A percentile compares a stretch with the other conserved stretches of the same genome.
These are phyloP conservation scores for Panaeolus cyanescens DNA, from an alignment of 768 basidiomycete genomes.

Conservation along the genomic window DNA sequence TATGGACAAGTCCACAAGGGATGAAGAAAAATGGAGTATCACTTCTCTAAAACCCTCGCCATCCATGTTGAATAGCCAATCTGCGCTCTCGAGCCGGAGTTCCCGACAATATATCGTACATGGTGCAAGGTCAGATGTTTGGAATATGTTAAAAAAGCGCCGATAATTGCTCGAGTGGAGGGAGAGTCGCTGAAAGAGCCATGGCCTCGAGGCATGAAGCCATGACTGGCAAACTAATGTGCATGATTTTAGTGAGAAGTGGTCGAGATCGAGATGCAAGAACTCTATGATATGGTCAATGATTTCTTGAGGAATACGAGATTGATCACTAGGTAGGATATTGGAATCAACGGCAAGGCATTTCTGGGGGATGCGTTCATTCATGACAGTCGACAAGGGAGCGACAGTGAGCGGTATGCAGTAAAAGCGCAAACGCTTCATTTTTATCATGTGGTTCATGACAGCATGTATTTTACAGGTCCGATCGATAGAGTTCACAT, in stretches of 20 bases:
- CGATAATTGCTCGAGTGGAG: conserved; percentile 2
- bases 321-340: neutral
- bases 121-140: neutral
- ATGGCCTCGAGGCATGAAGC: conserved; percentile 7
- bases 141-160: neutral
- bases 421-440: too few species aligned
- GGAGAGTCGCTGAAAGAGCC: conserved; percentile 7
- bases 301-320: neutral
- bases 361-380: neutral
- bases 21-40: neutral
- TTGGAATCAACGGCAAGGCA: neutral
- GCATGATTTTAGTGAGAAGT: conserved; percentile 13
- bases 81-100: neutral
- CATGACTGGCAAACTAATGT: conserved; percentile 16
- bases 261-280: neutral
- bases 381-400: neutral
- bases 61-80: neutral
- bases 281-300: neutral
- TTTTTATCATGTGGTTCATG: too few species aligned
- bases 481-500: too few species aligned
- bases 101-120: conserved; percentile 1
- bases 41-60: neutral
- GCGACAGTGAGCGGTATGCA: too few species aligned
- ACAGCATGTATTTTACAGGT: too few species aligned
- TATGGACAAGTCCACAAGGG: neutral